A percentile compares a stretch with the other conserved stretches of the same genome.
phyloP scores from a whole-genome alignment of 495 filamentous ascomycete species.

The Usnea hakonensis region DNA sequence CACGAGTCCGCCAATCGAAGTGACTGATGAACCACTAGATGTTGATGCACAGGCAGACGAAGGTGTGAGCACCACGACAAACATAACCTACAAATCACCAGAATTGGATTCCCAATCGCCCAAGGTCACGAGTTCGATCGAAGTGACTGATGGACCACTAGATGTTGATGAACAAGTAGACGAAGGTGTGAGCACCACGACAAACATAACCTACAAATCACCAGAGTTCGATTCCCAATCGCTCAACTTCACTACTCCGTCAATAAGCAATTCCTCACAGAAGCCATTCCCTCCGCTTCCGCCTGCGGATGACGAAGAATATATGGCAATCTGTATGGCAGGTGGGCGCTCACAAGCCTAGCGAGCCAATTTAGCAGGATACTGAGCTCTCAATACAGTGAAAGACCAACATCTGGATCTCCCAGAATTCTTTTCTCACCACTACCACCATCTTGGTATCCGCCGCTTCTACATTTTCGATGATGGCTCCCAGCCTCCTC shows the following conservation, averaged over 20 bases:
- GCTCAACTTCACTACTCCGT: background rate
- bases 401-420: background rate
- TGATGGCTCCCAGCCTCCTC: constrained; percentile 21
- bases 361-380: constrained; percentile 6
- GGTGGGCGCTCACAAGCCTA: background rate
- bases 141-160: no score
- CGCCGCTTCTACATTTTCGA: constrained; percentile 28
- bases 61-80: background rate
- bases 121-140: background rate
- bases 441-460: constrained; percentile 26
- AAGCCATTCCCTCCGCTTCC: background rate
- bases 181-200: background rate
- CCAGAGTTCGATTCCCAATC: background rate
- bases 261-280: background rate
- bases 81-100: background rate
- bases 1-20: background rate
- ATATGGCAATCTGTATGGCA: constrained; percentile 22
- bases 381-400: background rate
- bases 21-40: background rate
- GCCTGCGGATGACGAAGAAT: constrained; percentile 19
- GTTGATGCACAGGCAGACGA: background rate
- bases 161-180: no score
- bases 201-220: background rate
- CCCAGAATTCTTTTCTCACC: constrained; percentile 21
- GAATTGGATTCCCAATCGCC: background rate